Evolutionary conservation across 176 grass and related monocot species (phyloP).

Genomic region (Aegilops bicornis): DNA sequence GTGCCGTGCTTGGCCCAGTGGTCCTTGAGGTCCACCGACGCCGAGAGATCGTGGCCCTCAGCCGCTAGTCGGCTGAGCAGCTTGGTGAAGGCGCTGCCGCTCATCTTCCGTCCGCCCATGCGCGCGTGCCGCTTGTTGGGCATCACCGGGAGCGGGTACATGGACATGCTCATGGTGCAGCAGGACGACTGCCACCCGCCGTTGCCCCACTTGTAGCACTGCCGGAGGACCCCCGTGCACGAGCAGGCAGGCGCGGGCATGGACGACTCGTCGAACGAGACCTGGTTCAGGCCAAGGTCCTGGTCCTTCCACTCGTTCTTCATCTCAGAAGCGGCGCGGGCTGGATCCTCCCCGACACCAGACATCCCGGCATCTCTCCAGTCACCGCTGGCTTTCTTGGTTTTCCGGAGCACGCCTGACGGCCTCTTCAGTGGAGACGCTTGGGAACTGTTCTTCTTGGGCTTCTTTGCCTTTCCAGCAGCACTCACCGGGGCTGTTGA

Average conservation of each 20-base stretch:
- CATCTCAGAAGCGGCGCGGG: slow-evolving; percentile 33
- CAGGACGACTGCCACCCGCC: slow-evolving; percentile 91
- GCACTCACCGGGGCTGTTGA: slow-evolving; percentile 36
- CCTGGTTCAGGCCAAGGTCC: slow-evolving; percentile 74
- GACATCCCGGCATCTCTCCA: slow-evolving; percentile 40
- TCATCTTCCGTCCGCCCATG: slow-evolving; percentile 94
- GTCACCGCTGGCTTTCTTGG: slow-evolving; percentile 47
- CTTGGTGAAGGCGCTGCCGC: slow-evolving; percentile 74
- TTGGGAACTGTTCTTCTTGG: slow-evolving; percentile 59
- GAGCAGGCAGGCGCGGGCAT: slow-evolving; percentile 80
- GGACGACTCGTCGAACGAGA: slow-evolving; percentile 69
- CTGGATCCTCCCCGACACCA: slow-evolving; percentile 29
- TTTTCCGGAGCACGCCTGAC: slow-evolving; percentile 56
- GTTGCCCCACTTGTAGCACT: slow-evolving; percentile 91
- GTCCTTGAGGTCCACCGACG: slow-evolving; percentile 78
- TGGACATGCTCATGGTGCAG: slow-evolving; percentile 81
- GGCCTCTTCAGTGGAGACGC: slow-evolving; percentile 57
- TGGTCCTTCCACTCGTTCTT: slow-evolving; percentile 82
- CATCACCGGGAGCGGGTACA: slow-evolving; percentile 81
- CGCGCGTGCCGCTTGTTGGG: slow-evolving; percentile 86
- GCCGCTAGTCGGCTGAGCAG: slow-evolving; percentile 84
- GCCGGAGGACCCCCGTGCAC: slow-evolving; percentile 61
- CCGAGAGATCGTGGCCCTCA: slow-evolving; percentile 75
- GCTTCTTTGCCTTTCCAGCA: slow-evolving; percentile 58
- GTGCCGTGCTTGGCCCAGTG: slow-evolving; percentile 96